phyloP scores from a whole-genome alignment of 202 grass and related monocot genomes.

The Saccharum hybrid region DNA sequence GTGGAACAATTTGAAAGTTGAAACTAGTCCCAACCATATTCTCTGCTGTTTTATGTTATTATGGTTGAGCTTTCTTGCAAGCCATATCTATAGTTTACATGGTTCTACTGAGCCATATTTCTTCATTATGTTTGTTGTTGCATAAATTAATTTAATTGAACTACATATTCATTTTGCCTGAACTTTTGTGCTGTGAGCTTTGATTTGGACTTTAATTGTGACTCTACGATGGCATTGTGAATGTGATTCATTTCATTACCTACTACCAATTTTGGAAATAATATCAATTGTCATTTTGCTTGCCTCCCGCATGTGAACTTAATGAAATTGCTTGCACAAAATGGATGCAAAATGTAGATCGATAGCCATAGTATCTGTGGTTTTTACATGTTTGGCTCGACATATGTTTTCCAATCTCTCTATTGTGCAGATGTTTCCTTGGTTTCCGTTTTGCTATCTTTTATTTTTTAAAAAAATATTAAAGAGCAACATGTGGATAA shows the following conservation, averaged over 20 bases:
- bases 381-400: background rate
- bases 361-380: background rate
- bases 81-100: background rate
- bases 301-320: background rate
- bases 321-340: background rate
- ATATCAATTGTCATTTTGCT: slow-evolving; percentile 1
- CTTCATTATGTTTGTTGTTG: slow-evolving; percentile 5
- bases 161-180: background rate
- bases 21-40: background rate
- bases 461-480: background rate
- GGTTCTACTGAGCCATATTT: background rate
- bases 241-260: slow-evolving; percentile 9
- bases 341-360: background rate
- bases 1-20: background rate
- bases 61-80: background rate
- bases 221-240: background rate
- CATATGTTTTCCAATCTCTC: background rate
- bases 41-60: background rate
- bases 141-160: background rate
- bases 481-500: background rate
- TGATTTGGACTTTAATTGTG: background rate
- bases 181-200: background rate
- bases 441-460: background rate
- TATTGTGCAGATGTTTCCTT: background rate
- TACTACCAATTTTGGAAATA: slow-evolving; percentile 20